These are phyloP conservation scores for Coemansia sp. DNA, from an alignment of 371 early-diverging fungal species.

Conservation along the genomic window DNA sequence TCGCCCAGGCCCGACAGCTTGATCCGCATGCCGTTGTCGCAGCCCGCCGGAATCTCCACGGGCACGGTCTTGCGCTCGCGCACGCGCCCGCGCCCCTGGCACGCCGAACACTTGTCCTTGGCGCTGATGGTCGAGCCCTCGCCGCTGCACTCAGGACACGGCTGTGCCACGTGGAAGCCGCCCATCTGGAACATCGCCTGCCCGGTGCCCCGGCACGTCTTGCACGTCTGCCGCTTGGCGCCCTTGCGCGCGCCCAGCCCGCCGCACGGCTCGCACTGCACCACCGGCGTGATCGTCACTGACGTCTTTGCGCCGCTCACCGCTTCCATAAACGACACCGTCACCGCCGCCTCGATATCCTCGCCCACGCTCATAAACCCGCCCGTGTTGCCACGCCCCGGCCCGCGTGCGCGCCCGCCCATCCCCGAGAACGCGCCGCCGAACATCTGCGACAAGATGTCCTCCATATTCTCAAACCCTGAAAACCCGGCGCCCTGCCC, in stretches of 20 bases:
- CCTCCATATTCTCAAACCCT: slow-evolving; percentile 62
- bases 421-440: slow-evolving; percentile 64
- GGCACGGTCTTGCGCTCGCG: slow-evolving; percentile 65
- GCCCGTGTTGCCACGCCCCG: slow-evolving; percentile 51
- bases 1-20: slow-evolving; percentile 80
- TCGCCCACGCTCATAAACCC: slow-evolving; percentile 51
- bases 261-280: slow-evolving; percentile 72
- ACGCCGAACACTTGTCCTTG: slow-evolving; percentile 72
- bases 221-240: slow-evolving; percentile 65
- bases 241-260: slow-evolving; percentile 81
- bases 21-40: slow-evolving; percentile 73
- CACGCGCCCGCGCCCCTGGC: slow-evolving; percentile 79
- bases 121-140: slow-evolving; percentile 68
- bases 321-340: slow-evolving; percentile 85
- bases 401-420: slow-evolving; percentile 52
- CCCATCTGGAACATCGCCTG: slow-evolving; percentile 73
- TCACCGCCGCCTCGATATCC: slow-evolving; percentile 54
- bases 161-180: slow-evolving; percentile 84
- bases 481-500: slow-evolving; percentile 57
- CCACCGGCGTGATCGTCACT: slow-evolving; percentile 63
- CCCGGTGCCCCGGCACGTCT: slow-evolving; percentile 83
- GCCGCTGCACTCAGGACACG: slow-evolving; percentile 83
- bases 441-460: slow-evolving; percentile 71
- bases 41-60: slow-evolving; percentile 84
- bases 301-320: slow-evolving; percentile 71